Evolutionary conservation across 2,329 filamentous ascomycete genomes (phyloP).

Genomic region (Botryotinia convoluta): DNA sequence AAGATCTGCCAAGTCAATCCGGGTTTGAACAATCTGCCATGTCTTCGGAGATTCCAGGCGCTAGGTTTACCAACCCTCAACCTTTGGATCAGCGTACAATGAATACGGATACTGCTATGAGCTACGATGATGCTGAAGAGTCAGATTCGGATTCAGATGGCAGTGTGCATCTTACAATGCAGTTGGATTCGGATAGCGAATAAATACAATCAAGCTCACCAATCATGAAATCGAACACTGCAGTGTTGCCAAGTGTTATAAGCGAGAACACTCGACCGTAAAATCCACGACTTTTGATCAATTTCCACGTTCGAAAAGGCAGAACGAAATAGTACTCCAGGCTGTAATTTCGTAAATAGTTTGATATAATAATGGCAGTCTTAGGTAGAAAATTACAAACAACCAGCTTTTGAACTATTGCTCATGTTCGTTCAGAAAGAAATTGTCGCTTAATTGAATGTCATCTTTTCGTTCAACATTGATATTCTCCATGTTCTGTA

Average conservation of each 20-base stretch:
- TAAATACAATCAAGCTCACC: background rate
- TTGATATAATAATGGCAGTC: background rate
- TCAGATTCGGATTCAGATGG: conserved; percentile 14
- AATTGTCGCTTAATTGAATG: background rate
- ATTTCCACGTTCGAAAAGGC: background rate
- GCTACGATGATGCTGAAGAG: background rate
- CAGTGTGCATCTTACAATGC: conserved; percentile 20
- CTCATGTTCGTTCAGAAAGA: background rate
- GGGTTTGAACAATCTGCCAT: background rate
- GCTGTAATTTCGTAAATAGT: background rate
- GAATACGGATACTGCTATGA: conserved; percentile 10
- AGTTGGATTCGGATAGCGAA: conserved; percentile 17
- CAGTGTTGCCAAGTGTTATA: background rate
- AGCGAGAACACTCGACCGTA: background rate
- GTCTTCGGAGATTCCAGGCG: background rate
- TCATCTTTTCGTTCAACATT: background rate
- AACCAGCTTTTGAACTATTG: background rate
- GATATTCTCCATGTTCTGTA: background rate
- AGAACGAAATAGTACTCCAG: background rate
- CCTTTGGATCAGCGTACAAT: background rate
- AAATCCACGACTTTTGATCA: background rate
- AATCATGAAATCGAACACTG: background rate
- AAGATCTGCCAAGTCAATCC: background rate
- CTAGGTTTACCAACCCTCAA: background rate
- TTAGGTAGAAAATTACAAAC: background rate